phyloP scores from a whole-genome alignment of 768 basidiomycete genomes.

The Termitomyces sp. region DNA sequence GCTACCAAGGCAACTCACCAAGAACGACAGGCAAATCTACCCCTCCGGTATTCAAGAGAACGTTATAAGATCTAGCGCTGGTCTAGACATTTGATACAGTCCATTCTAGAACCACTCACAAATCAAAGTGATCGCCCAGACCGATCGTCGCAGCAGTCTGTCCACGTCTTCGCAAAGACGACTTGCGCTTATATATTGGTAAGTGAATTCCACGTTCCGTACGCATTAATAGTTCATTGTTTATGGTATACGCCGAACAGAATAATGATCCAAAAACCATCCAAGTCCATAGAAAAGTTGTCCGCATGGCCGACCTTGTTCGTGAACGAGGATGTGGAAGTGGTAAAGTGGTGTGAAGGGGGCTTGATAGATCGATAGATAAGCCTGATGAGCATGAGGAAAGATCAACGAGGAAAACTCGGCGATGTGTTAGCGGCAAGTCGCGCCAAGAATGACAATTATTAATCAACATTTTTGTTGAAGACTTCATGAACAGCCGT shows the following conservation, averaged over 20 bases:
- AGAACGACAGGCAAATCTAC: conserved; percentile 51
- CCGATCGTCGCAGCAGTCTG: conserved; percentile 39
- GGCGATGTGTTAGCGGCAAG: not conserved
- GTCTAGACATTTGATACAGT: not conserved
- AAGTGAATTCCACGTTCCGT: conserved; percentile 32
- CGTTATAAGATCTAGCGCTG: conserved; percentile 52
- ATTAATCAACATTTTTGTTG: not conserved
- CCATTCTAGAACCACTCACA: conserved; percentile 35
- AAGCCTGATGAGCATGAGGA: not conserved
- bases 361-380: not conserved
- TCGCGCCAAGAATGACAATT: not conserved
- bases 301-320: conserved; percentile 6
- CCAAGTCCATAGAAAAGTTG: not conserved
- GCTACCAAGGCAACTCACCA: conserved; percentile 32
- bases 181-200: conserved; percentile 26
- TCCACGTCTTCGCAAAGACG: conserved; percentile 21
- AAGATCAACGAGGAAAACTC: not conserved
- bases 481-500: no score
- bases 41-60: conserved; percentile 53
- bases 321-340: not conserved
- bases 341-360: not conserved
- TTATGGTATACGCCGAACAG: not conserved
- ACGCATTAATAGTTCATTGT: conserved; percentile 7
- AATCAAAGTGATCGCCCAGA: conserved; percentile 56
- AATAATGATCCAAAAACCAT: conserved; percentile 4